Percentiles rank a stretch among this genome's conserved stretches.
Evolutionary conservation across 1,139 yeast species (phyloP).

Genomic region (Suhomyces panamericanus): DNA sequence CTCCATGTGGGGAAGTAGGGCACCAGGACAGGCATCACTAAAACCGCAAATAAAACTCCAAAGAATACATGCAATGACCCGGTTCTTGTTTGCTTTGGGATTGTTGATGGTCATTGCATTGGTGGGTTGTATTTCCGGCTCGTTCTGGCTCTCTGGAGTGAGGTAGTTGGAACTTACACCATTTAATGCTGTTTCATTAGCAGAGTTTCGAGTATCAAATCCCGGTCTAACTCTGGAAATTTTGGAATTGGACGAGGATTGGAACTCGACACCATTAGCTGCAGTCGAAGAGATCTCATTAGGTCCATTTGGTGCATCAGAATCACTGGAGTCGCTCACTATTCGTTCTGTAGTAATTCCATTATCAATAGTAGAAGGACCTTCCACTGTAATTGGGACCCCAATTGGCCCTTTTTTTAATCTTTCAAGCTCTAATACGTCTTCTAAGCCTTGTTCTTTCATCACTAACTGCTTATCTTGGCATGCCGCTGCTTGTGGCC

Average conservation of each 20-base stretch:
- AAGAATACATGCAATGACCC: constrained; percentile 41
- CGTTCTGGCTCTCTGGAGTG: neutral
- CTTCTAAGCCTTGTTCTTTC: neutral
- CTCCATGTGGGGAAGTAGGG: constrained; percentile 46
- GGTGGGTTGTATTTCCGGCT: neutral
- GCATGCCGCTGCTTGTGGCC: neutral
- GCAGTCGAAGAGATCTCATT: neutral
- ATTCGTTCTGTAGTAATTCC: neutral
- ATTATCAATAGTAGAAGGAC: neutral
- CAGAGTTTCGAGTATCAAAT: neutral
- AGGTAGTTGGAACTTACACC: neutral
- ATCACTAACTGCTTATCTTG: no score
- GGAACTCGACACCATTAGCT: no score
- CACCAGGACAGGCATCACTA: constrained; percentile 51
- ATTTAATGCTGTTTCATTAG: neutral
- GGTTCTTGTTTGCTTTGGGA: constrained; percentile 46
- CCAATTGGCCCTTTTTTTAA: neutral
- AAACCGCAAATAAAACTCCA: constrained; percentile 43
- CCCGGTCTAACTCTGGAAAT: neutral
- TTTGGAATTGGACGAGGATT: neutral
- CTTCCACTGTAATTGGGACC: neutral
- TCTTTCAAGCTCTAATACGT: neutral
- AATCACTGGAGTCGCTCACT: neutral
- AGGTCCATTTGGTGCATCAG: neutral
- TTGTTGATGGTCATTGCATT: constrained; percentile 29